Evolutionary conservation across 2,329 filamentous ascomycete species (phyloP).

Genomic region (Pseudocercospora musae): DNA sequence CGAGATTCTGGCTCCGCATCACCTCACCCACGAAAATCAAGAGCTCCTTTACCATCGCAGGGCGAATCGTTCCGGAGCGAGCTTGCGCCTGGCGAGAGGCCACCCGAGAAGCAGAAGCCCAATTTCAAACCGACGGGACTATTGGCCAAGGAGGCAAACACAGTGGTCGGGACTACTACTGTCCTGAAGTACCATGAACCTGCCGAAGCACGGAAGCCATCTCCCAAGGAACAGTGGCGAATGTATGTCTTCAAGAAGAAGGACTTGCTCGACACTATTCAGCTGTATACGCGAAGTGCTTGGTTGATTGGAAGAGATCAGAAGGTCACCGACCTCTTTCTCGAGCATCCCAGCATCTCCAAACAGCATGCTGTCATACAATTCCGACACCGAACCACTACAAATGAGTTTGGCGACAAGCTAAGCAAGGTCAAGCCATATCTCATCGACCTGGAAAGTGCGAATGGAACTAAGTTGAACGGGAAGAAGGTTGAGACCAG

Average conservation of each 20-base stretch:
- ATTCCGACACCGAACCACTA: conserved; percentile 79
- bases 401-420: conserved; percentile 83
- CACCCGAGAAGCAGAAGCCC: conserved; percentile 72
- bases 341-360: conserved; percentile 89
- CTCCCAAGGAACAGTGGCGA: conserved; percentile 75
- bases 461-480: conserved; percentile 85
- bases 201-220: conserved; percentile 82
- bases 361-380: conserved; percentile 96
- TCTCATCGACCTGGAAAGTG: conserved; percentile 87
- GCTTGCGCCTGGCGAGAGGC: conserved; percentile 32
- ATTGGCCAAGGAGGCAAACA: conserved; percentile 85
- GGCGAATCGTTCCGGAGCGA: conserved; percentile 42
- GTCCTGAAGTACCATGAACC: conserved; percentile 96
- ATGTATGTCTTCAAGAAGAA: conserved; percentile 85
- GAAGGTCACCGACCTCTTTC: conserved; percentile 73
- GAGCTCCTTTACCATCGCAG: conserved; percentile 47
- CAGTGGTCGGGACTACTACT: conserved; percentile 69
- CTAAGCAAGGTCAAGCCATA: conserved; percentile 72
- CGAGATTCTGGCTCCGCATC: conserved; percentile 38
- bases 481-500: conserved; percentile 68
- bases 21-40: conserved; percentile 41
- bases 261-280: conserved; percentile 77
- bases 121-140: conserved; percentile 80
- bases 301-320: conserved; percentile 86
- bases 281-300: conserved; percentile 72